Conservation (phyloP, 805 yeast genomes). For the Naumovozyma dairenensis region DNA sequence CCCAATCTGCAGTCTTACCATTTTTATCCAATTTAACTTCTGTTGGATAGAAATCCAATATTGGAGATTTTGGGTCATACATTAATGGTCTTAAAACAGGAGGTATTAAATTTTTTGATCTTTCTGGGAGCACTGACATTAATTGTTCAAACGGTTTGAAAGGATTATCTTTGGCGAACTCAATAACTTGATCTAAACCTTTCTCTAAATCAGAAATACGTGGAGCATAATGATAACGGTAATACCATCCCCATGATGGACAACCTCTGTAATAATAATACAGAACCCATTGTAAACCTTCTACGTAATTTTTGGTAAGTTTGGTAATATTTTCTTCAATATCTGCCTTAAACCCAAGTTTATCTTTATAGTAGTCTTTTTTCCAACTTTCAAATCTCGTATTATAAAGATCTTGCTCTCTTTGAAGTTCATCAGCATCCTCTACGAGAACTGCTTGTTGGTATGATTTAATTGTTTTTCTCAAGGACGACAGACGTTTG, state of each 20-base stretch:
- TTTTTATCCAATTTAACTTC: slow-evolving; percentile 83
- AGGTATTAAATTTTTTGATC: slow-evolving; percentile 77
- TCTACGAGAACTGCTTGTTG: slow-evolving; percentile 53
- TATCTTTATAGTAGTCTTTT: slow-evolving; percentile 72
- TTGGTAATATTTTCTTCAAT: slow-evolving; percentile 50
- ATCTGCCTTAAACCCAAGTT: slow-evolving; percentile 61
- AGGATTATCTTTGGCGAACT: slow-evolving; percentile 64
- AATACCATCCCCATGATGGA: slow-evolving; percentile 95
- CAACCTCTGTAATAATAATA: slow-evolving; percentile 83
- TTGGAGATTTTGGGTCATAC: slow-evolving; percentile 80
- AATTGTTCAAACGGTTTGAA: slow-evolving; percentile 90
- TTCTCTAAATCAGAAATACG: slow-evolving; percentile 75
- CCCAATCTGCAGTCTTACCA: slow-evolving; percentile 96
- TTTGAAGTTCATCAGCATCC: slow-evolving; percentile 39
- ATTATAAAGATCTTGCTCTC: slow-evolving; percentile 55
- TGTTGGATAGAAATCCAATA: slow-evolving; percentile 80
- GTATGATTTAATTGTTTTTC: slow-evolving; percentile 50
- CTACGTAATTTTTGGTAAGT: slow-evolving; percentile 71
- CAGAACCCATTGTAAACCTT: slow-evolving; percentile 96
- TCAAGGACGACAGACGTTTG: slow-evolving; percentile 41
- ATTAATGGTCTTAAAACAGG: slow-evolving; percentile 65
- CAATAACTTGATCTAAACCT: slow-evolving; percentile 57
- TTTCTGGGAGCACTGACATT: slow-evolving; percentile 94
- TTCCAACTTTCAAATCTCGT: slow-evolving; percentile 76
- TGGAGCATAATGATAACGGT: slow-evolving; percentile 84